These are phyloP conservation scores for Hibiscus tridactylites DNA, from an alignment of 345 rosid genomes.

Conservation along the genomic window DNA sequence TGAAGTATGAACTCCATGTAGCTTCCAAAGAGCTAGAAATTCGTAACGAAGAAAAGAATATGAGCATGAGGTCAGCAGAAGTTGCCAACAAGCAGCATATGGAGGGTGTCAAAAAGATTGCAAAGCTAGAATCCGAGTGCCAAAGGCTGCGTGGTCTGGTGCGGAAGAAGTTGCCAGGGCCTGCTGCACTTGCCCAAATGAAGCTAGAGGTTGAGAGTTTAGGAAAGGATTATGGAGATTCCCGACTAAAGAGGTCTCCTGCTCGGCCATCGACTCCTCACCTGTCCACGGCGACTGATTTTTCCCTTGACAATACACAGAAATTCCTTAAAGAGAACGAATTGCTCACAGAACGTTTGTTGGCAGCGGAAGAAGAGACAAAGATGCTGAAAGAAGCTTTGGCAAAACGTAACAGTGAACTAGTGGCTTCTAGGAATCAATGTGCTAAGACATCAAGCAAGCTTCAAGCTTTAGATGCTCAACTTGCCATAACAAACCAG, in stretches of 20 bases:
- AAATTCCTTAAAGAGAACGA: conserved; percentile 75
- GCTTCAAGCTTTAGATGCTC: conserved; percentile 73
- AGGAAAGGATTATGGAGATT: conserved; percentile 73
- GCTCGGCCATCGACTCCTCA: conserved; percentile 57
- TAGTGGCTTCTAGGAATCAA: conserved; percentile 84
- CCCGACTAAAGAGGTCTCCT: conserved; percentile 66
- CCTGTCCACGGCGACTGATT: conserved; percentile 49
- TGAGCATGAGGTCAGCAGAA: conserved; percentile 92
- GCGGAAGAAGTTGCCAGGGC: conserved; percentile 95
- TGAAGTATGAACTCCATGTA: conserved; percentile 78
- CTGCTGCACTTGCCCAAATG: conserved; percentile 99
- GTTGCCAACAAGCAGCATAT: conserved; percentile 79
- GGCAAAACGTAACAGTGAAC: conserved; percentile 84
- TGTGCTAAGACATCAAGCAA: conserved; percentile 74
- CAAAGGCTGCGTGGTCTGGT: conserved; percentile 87
- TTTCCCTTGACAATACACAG: conserved; percentile 56
- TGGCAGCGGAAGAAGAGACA: conserved; percentile 91
- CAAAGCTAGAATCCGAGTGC: conserved; percentile 89
- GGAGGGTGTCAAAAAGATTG: conserved; percentile 85
- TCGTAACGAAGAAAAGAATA: conserved; percentile 92
- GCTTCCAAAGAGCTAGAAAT: conserved; percentile 82
- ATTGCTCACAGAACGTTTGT: conserved; percentile 65
- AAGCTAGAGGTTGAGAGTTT: conserved; percentile 91
- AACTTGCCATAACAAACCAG: conserved; percentile 30
- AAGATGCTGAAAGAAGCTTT: conserved; percentile 97